A percentile compares a stretch with the other conserved stretches of the same genome.
Evolutionary conservation across 164 flowering plant species (phyloP).

Genomic region (Tetracentron sinense): DNA sequence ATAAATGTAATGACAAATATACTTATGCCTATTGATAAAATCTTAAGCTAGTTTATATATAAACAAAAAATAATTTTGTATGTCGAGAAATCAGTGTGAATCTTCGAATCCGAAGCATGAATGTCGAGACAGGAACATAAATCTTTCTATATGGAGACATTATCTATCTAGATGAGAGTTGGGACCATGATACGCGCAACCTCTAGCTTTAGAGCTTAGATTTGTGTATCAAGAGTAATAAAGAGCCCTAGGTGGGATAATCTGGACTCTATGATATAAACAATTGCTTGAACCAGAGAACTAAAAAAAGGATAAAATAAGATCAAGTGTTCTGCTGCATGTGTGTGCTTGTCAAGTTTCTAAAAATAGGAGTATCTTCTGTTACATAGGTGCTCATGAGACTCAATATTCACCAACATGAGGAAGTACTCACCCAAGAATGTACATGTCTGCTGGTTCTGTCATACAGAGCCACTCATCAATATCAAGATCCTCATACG

Average conservation of each 20-base stretch:
- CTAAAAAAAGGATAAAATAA: neutral
- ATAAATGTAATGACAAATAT: too few species aligned
- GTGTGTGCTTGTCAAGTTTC: neutral
- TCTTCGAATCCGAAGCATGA: too few species aligned
- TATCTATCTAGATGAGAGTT: too few species aligned
- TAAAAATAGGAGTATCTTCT: neutral
- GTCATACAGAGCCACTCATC: constrained; percentile 80
- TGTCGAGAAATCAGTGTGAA: too few species aligned
- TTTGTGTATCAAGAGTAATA: too few species aligned
- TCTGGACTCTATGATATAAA: neutral
- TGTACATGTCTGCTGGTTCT: constrained; percentile 79
- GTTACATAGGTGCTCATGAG: neutral
- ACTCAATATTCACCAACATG: neutral
- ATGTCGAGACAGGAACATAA: too few species aligned
- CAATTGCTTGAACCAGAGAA: neutral
- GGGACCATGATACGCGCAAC: too few species aligned
- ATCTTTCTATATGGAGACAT: too few species aligned
- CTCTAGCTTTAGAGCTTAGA: too few species aligned
- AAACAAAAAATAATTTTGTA: too few species aligned
- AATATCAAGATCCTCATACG: constrained; percentile 66
- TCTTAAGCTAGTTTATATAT: too few species aligned
- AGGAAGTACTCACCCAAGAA: constrained; percentile 66
- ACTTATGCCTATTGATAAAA: too few species aligned
- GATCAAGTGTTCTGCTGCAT: neutral
- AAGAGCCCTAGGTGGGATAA: neutral